Evolutionary conservation across 2,329 filamentous ascomycete species (phyloP), one percentile per base, ranked within the genome.

Genomic region (Hypoxylon sp.): DNA sequence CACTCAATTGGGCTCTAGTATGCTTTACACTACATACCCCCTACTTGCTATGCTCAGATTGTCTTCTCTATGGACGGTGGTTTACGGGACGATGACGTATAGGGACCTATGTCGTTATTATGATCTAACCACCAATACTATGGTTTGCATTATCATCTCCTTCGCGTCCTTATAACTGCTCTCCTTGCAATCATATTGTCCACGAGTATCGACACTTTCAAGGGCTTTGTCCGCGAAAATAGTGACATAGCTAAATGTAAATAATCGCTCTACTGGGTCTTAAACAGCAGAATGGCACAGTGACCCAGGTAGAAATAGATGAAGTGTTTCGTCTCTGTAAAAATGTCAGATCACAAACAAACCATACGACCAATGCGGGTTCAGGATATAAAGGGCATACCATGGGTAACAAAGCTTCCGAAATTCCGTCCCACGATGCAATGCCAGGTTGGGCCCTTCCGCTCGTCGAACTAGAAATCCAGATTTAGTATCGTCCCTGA

Each of bases 221-320:
- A 25, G n/a, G 35, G 25, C 59, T 50, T 7, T 42, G 40, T 22
- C 44, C 25, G 25, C 8, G 48, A 33, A 37, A 56, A 55, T 59
- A 30, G 35, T 30, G 25, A 50, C n/a, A 50, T 27, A 30, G 17
- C 46, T 61, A 25, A 37, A 51, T 8, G 14, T 31, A 46, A 53
- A 25, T 53, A 48, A 50, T 20, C 37, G 25, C 13, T 59, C 79
- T 90, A 98, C 89, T 98, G 95, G 44, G 96, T 99, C 88, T 99
- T 99, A 90, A 98, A 99, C 59, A 99, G 90, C 63, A 99, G 88
- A 79, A 99, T 98, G 67, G 96, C 96, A 82, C 94, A 98, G 86
- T 98, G 96, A 61, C 96, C 96, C 67, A 99, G 92, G 85, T 99
- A 99, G 86, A 99, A 99, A 86, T 99, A 99, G 81, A 99, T 98